phyloP scores from a whole-genome alignment of 768 basidiomycete genomes.

The Hydnum rufescens region DNA sequence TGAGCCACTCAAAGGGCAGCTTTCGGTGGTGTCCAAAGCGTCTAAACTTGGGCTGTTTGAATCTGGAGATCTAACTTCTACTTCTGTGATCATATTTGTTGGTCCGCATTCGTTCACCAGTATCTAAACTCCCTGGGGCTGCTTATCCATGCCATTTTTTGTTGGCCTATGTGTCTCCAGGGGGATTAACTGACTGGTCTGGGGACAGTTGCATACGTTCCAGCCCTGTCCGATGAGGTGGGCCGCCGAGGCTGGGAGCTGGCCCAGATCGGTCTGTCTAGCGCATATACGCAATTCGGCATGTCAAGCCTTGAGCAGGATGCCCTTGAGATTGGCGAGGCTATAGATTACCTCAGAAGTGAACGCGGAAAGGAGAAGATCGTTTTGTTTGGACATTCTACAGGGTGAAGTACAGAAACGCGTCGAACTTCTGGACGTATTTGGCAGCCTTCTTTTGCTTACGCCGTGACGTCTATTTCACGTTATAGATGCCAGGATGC shows the following conservation, averaged over 20 bases:
- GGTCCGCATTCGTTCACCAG: background rate
- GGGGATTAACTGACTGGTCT: slow-evolving; percentile 3
- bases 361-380: slow-evolving; percentile 2
- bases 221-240: background rate
- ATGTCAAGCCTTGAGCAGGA: background rate
- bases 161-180: background rate
- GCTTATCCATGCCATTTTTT: background rate
- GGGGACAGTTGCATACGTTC: slow-evolving; percentile 2
- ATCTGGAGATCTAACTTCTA: background rate
- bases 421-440: background rate
- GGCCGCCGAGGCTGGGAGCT: background rate
- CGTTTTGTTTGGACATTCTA: slow-evolving; percentile 4
- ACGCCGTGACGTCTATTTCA: background rate
- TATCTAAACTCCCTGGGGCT: background rate
- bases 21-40: no score
- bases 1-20: no score
- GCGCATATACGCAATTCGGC: slow-evolving; percentile 4
- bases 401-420: background rate
- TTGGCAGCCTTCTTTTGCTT: background rate
- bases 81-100: background rate
- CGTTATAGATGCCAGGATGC: slow-evolving; percentile 5
- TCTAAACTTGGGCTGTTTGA: slow-evolving; percentile 1
- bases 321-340: slow-evolving; percentile 1
- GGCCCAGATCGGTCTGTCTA: slow-evolving; percentile 1
- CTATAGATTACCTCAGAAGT: slow-evolving; percentile 1